These are phyloP conservation scores for Prunus padus DNA, from an alignment of 306 rosid species.

Conservation along the genomic window DNA sequence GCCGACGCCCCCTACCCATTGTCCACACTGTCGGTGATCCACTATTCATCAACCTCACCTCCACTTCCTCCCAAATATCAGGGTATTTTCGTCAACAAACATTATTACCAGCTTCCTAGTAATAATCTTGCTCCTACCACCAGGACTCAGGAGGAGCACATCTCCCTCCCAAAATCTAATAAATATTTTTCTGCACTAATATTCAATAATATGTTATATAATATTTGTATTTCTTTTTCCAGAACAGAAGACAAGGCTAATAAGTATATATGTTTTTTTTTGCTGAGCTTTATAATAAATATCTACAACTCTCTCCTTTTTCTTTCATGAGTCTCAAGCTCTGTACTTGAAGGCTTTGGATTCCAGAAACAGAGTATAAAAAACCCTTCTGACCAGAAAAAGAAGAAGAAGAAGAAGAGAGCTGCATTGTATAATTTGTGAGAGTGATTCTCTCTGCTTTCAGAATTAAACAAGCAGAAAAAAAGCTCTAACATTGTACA, in stretches of 20 bases:
- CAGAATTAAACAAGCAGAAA: slow-evolving; percentile 1
- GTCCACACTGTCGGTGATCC: slow-evolving; percentile 11
- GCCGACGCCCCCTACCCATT: neutral
- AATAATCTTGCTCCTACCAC: neutral
- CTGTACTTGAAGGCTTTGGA: neutral
- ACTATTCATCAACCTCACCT: neutral
- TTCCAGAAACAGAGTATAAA: neutral
- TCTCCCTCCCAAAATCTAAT: neutral
- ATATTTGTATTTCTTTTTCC: neutral
- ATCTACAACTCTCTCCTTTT: neutral
- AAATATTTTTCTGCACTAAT: too few species aligned
- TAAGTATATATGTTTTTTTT: neutral
- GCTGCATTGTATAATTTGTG: slow-evolving; percentile 7
- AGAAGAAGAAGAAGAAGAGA: neutral
- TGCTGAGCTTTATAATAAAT: neutral
- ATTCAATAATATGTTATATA: neutral
- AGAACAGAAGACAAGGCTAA: neutral
- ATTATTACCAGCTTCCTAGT: neutral
- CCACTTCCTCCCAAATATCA: neutral
- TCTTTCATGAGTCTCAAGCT: neutral
- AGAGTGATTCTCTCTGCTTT: neutral
- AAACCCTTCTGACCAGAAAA: neutral
- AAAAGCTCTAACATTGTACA: neutral
- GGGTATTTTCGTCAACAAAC: slow-evolving; percentile 12
- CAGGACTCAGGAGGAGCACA: neutral